phyloP scores from a whole-genome alignment of 2,329 filamentous ascomycete species.

The Chrysosporium keratinophilum region DNA sequence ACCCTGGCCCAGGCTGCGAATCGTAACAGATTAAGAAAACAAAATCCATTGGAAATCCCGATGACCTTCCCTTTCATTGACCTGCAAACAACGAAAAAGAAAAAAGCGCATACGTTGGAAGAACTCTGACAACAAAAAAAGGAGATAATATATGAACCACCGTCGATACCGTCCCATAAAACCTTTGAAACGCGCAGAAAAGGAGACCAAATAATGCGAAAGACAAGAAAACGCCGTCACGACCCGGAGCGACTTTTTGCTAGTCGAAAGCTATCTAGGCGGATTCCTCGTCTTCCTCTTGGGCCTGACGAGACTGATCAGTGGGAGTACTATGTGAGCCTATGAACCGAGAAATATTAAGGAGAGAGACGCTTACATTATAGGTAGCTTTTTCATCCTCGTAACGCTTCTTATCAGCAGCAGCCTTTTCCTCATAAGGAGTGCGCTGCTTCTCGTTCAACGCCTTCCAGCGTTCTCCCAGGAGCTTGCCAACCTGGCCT shows the following conservation, averaged over 20 bases:
- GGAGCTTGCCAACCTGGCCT: constrained; percentile 95
- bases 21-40: constrained; percentile 1
- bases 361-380: constrained; percentile 52
- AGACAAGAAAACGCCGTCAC: constrained; percentile 11
- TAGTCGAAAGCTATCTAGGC: constrained; percentile 11
- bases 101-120: neutral
- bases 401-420: constrained; percentile 96
- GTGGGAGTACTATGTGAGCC: neutral
- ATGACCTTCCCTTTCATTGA: constrained; percentile 7
- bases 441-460: constrained; percentile 83
- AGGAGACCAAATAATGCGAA: constrained; percentile 7
- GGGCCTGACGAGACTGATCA: constrained; percentile 9
- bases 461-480: constrained; percentile 98
- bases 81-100: neutral
- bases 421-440: constrained; percentile 95
- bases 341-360: neutral
- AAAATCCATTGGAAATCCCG: constrained; percentile 12
- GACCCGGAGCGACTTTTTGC: constrained; percentile 3
- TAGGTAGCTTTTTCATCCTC: constrained; percentile 96
- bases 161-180: constrained; percentile 14
- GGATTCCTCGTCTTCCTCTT: constrained; percentile 18
- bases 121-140: constrained; percentile 1
- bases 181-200: constrained; percentile 1
- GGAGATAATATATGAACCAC: constrained; percentile 12
- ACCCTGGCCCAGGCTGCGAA: constrained; percentile 1